Base-by-base conservation (phyloP, 1,139 yeast species). In the Debaryomycetaceae sp. region DNA sequence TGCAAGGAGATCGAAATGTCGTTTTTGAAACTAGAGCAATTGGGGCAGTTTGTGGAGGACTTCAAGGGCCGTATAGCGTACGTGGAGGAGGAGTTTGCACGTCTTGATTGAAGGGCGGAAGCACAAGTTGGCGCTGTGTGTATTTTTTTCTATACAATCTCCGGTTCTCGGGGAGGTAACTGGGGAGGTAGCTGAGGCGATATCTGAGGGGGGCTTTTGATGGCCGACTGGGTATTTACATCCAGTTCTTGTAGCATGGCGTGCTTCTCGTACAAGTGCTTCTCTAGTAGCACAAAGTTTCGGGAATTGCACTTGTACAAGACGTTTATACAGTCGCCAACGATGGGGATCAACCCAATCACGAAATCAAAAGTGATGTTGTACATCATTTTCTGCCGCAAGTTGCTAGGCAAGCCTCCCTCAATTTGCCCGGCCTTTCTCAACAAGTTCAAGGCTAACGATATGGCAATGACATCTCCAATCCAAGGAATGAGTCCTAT, bases 281-380 rank as follows among this genome's bases (percentile, higher is more conserved):
- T 72, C 58, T 87, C 91, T 54, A 86, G 63, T 40, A 85, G 53
- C 37, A 85, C 68, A 41, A 83, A 82, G 59, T 87, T 87, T 49
- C 96, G 67, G 31, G 88, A 83, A 54, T 86, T 86, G 45, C 90
- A 81, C 66, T 86, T 84, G 66, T 85, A 87, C 43, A 83, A 68
- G 24, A 87, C 80, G 49, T 81, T 81, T 44, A 84, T 72, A 39
- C 85, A 63, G 53, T 80, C 87, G 8, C 96, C 96, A 14, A 87
- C 79, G 36, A 87, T 49, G 1, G 96, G 95, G 38, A 85, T 77
- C 55, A 87, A 65, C 0, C 93, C 90, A 43, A 87, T 66, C 1
- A 75, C 73, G 56, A 85, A 86, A 60, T 87, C 95, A 42, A 85
- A 58, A 11, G 70, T 60, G 9, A 86, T 75, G 55, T 87, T 87